Percentiles rank a stretch among this genome's conserved stretches.
Evolutionary conservation across 208 protist species (phyloP).

Genomic region (Leishmania mexicana): DNA sequence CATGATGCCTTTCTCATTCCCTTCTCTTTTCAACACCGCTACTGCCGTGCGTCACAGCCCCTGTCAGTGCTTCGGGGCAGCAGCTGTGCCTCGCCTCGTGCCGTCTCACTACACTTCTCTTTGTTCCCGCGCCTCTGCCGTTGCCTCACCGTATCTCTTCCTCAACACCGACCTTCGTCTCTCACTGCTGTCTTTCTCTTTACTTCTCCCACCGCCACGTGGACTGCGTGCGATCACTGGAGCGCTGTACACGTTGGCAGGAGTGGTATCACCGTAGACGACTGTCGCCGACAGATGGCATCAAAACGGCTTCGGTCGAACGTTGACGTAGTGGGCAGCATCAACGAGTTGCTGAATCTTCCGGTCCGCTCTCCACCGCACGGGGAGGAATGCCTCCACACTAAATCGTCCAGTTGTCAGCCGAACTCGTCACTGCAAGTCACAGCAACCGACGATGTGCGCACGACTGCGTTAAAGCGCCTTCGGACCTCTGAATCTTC

Average conservation of each 20-base stretch:
- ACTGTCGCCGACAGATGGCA: background rate
- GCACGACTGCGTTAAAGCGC: background rate
- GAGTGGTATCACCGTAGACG: background rate
- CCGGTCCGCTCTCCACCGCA: background rate
- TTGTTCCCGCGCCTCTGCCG: background rate
- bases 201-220: background rate
- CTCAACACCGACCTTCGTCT: background rate
- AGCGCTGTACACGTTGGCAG: background rate
- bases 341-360: conserved; percentile 11
- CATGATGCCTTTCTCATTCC: too few species aligned
- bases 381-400: background rate
- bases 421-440: background rate
- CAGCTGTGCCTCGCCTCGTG: background rate
- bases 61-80: background rate
- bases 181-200: background rate
- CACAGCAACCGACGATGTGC: background rate
- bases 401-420: background rate
- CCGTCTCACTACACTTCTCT: background rate
- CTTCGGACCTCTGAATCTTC: conserved; percentile 1
- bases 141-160: background rate
- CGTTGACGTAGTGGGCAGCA: background rate
- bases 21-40: background rate
- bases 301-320: background rate
- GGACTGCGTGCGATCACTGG: background rate
- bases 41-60: background rate